Evolutionary conservation across 345 rosid species (phyloP), one percentile per base, ranked within the genome.

Genomic region (Hibiscus trionum): DNA sequence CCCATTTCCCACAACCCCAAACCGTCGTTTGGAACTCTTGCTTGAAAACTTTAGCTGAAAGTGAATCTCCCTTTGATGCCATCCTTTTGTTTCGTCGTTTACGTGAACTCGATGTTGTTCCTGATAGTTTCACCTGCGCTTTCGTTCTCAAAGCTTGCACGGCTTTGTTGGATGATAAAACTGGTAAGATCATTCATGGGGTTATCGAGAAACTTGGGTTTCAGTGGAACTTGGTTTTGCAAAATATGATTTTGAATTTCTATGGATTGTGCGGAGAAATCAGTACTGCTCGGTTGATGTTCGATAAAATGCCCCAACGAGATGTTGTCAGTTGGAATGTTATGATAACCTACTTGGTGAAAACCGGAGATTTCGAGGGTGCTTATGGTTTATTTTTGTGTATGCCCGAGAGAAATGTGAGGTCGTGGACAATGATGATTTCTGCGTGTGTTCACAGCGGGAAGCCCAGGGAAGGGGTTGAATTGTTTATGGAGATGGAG

Each of bases 261-360:
- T 83, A 80, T 46, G 80, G 70, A 0, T 12, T 27, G 73, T 80
- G 76, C 46, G 82, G 82, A 7, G 80, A 80, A 29, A 77, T 76
- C 52, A 70, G 35, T 21, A 66, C 47, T 56, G 79, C 86, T 31
- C 31, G 61, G 66, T 68, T 83, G 52, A n/a, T 83, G 77, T 83
- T 83, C 39, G 86, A 78, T 60, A 78, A 74, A 78, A 83, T 83
- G 84, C 72, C 77, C 11, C 71, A 71, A 9, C 52, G 80, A 35
- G 85, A 82, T 68, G 80, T 74, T 52, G 82, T 82, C 21, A 76
- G 79, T 12, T 79, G 82, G 82, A 81, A 81, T 74, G 77, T 68
- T 17, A 16, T 76, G 79, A 49, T 82, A 19, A 71, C 75, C 61
- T 76, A 71, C 71, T 66, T 78, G 75, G 24, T 78, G 29, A 81